Base-by-base conservation (phyloP, 2,329 filamentous ascomycete species). In the Drechslerella stenobrocha region DNA sequence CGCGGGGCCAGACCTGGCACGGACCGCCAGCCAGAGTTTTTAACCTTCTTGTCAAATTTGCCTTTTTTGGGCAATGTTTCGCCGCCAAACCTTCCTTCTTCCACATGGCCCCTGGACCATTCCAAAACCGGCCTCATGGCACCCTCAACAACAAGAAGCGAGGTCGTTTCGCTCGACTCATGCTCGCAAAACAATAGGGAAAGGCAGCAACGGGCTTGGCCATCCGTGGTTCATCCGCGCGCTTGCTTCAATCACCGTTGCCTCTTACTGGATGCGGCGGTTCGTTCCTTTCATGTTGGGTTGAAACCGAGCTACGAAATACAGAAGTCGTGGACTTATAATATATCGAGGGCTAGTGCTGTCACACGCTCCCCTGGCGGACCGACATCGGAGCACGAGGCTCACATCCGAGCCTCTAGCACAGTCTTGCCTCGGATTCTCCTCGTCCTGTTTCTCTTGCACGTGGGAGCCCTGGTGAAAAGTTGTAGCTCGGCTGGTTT, bases 41-140 rank as follows among this genome's bases (percentile, higher is more conserved):
- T 35, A 15, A 26, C 2, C 32, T 32, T 8, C 20, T 35, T 3
- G 22, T 18, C 13, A 30, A n/a, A n/a, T 35, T 18, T 37, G n/a
- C n/a, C 9, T 23, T 35, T 35, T 52, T 6, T 37, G 8, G 8
- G 34, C 34, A 37, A 15, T 37, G n/a, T 37, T 37, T 11, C 34
- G 3, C 8, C 7, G 3, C 13, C 13, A n/a, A 15, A 15, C 8
- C 34, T 37, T 11, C 34, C 28, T 30, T 30, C 11, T 11, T 5
- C 28, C 5, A 11, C 28, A 11, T 18, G 15, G 59, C 52, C 15
- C 61, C 52, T 53, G 61, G 34, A 53, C 52, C 32, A 66, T 66
- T 32, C 61, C 48, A 66, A 53, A 51, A 15, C 52, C 53, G 61
- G 60, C 5, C 30, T 26, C 24, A 51, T 26, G 15, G 7, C n/a